Conservation (phyloP, 495 filamentous ascomycete species). For the Penicillium taxi region DNA sequence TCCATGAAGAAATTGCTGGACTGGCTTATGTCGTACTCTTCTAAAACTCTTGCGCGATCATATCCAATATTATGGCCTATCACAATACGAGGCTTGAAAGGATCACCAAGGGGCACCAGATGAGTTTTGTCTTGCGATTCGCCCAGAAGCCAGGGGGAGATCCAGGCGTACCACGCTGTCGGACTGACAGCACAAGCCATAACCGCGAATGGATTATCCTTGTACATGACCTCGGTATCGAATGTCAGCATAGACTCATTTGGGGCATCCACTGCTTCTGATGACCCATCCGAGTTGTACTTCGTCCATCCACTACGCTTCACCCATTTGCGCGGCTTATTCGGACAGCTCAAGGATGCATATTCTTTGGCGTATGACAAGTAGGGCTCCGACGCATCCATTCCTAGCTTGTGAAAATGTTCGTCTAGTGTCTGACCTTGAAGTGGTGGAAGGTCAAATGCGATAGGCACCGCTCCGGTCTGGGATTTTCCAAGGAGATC, state of each 20-base stretch:
- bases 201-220: conserved; percentile 79
- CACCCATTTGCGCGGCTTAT: conserved; percentile 75
- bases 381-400: conserved; percentile 86
- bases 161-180: conserved; percentile 91
- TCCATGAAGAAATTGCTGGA: conserved; percentile 84
- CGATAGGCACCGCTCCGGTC: conserved; percentile 64
- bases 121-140: conserved; percentile 72
- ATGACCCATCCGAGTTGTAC: conserved; percentile 66
- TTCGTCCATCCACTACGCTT: conserved; percentile 86
- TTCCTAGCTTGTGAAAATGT: conserved; percentile 86
- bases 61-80: conserved; percentile 96
- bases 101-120: conserved; percentile 77
- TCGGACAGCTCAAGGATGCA: conserved; percentile 53
- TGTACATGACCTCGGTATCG: conserved; percentile 96
- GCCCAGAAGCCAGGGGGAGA: conserved; percentile 89
- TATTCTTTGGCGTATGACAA: conserved; percentile 66
- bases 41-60: conserved; percentile 76
- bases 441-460: conserved; percentile 74
- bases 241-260: conserved; percentile 79
- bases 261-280: conserved; percentile 65
- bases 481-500: conserved; percentile 85
- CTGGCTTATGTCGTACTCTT: conserved; percentile 82
- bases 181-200: conserved; percentile 92
- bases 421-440: conserved; percentile 81
- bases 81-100: conserved; percentile 59